Base-by-base conservation (phyloP, 768 basidiomycete genomes). In the Termitomyces sp. region DNA sequence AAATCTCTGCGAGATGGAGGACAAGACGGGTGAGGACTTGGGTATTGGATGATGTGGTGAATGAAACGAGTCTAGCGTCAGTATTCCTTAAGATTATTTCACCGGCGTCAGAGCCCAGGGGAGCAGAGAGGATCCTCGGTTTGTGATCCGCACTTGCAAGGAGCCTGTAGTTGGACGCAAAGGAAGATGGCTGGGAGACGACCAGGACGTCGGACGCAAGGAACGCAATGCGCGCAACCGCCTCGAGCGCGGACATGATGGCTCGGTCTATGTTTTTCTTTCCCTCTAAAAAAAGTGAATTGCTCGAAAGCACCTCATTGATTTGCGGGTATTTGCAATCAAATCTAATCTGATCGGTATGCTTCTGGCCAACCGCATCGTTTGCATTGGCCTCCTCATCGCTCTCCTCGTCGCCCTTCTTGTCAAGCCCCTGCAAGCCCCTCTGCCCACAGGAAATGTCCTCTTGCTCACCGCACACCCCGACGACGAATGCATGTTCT, bases 401-500 rank as follows among this genome's bases (percentile, higher is more conserved):
- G 63, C 72, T 1, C 51, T 75, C 47, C 52, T 74, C 41, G 40
- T 71, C 7, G 71, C 68, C 4, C 62, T 73, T 22, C 65, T 79
- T 1, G 68, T 67, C 60, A 52, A 59, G 16, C 72, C 77, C 10
- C 52, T 70, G 0, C 63, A 70, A 26, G 69, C 70, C 44, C 13
- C 52, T 11, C 48, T 56, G n/a, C 9, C 47, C 40, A 47, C 45
- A 3, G 46, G 58, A 6, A 70, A 70, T 38, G 67, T 90, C 35
- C 75, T 94, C 38, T 69, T 97, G 3, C 70, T 98, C 46, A 96
- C 94, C 0, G 93, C 94, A 28, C 94, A 98, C 68, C 94, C 94
- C 2, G 94, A 97, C 67, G 94, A 98, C 68, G 94, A 97, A 73
- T 86, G 85, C 68, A 82, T 95, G 79, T 98, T 98, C 78, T 98